A percentile compares a stretch with the other conserved stretches of the same genome.
phyloP scores from a whole-genome alignment of 345 rosid genomes.

The Eucalyptus melliodora region DNA sequence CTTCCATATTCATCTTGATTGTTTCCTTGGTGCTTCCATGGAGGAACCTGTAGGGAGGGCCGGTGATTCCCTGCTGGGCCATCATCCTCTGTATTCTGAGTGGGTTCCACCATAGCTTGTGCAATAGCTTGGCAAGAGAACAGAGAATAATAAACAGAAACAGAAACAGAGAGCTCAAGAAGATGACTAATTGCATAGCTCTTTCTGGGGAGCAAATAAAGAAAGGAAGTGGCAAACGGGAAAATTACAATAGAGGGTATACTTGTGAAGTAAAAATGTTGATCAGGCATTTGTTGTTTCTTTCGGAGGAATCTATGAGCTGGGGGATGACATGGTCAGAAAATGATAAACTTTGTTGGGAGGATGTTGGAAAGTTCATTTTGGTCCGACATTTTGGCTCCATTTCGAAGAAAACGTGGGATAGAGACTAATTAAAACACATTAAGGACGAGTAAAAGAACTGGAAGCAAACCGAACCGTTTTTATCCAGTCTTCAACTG shows the following conservation, averaged over 20 bases:
- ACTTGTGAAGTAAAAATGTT: background rate
- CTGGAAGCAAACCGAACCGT: background rate
- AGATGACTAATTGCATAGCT: background rate
- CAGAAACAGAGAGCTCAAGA: background rate
- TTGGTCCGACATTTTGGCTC: background rate
- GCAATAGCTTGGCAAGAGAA: background rate
- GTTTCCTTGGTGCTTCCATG: background rate
- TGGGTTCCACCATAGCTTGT: constrained; percentile 3
- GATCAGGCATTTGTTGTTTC: background rate
- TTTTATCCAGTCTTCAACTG: background rate
- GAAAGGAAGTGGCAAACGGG: background rate
- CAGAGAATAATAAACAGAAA: background rate
- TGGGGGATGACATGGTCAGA: background rate
- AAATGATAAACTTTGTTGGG: background rate
- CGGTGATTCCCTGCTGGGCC: background rate
- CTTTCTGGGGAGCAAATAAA: background rate
- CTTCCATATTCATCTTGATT: background rate
- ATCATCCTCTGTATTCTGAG: background rate
- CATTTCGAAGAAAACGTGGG: background rate
- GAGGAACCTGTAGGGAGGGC: constrained; percentile 1
- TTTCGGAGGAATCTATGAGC: background rate
- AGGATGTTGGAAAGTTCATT: background rate
- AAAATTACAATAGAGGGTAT: background rate
- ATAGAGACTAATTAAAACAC: background rate
- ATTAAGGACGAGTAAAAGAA: background rate